Percentiles rank a stretch among this genome's conserved stretches.
Conservation (phyloP, 306 rosid genomes). For the Astragalus glycyphyllos region DNA sequence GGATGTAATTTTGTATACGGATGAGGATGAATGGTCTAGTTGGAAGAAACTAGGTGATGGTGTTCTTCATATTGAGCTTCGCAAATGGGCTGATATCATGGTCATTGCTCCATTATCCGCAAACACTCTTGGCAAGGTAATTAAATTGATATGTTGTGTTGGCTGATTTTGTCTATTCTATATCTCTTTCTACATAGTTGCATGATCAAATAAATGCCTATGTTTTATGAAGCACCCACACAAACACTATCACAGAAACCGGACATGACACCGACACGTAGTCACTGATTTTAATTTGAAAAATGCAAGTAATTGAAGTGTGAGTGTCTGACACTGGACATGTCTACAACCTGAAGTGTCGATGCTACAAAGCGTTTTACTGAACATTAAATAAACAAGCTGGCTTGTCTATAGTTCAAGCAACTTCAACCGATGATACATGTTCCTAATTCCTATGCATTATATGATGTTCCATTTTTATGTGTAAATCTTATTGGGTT, state of each 20-base stretch:
- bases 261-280: no score
- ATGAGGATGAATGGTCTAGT: conserved; percentile 85
- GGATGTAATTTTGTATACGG: conserved; percentile 66
- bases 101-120: conserved; percentile 96
- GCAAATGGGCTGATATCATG: conserved; percentile 96
- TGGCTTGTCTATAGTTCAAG: conserved; percentile 10
- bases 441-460: neutral
- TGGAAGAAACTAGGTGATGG: conserved; percentile 90
- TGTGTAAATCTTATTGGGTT: conserved; percentile 27
- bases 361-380: no score
- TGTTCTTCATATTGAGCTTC: conserved; percentile 97
- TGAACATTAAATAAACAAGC: neutral
- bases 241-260: no score
- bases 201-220: conserved; percentile 18
- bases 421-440: neutral
- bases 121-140: conserved; percentile 97
- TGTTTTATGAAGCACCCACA: neutral
- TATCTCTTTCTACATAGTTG: neutral
- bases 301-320: no score
- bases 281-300: no score
- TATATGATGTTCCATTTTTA: conserved; percentile 1
- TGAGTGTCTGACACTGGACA: no score
- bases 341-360: no score
- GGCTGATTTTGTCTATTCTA: conserved; percentile 24
- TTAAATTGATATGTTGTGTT: conserved; percentile 6